Evolutionary conservation across 768 basidiomycete genomes (phyloP).

Genomic region (Symmetrospora coprosmae): DNA sequence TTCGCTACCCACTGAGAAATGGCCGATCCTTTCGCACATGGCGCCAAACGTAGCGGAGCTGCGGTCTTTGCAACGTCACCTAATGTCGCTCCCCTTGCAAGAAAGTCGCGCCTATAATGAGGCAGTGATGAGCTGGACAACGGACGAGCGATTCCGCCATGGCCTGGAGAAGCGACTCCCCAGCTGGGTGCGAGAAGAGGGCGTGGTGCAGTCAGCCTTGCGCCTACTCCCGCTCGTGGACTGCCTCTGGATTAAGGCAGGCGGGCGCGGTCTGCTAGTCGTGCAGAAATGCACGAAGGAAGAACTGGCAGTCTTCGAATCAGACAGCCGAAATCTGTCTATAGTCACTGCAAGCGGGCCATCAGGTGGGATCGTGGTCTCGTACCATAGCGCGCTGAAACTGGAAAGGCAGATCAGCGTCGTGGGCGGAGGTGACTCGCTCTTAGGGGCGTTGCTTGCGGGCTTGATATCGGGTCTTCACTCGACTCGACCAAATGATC

Average conservation of each 20-base stretch:
- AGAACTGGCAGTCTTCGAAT: too few relatives aligned
- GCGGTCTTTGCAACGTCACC: slow-evolving; percentile 40
- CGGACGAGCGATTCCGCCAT: too few relatives aligned
- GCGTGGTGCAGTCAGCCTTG: slow-evolving; percentile 65
- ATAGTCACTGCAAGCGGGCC: too few relatives aligned
- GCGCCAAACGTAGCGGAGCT: slow-evolving; percentile 82
- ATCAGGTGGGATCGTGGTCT: neutral
- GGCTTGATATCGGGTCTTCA: neutral
- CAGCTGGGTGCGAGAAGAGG: slow-evolving; percentile 46
- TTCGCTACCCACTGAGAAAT: neutral
- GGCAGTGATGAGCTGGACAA: too few relatives aligned
- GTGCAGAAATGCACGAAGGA: too few relatives aligned
- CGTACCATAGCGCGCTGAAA: neutral
- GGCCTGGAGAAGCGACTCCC: too few relatives aligned
- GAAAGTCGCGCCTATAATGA: too few relatives aligned
- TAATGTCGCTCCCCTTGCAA: too few relatives aligned
- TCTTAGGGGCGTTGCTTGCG: slow-evolving; percentile 2
- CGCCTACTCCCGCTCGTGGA: slow-evolving; percentile 72
- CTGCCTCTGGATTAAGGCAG: slow-evolving; percentile 72
- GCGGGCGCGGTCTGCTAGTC: slow-evolving; percentile 40
- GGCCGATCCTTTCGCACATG: slow-evolving; percentile 48
- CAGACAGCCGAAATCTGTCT: too few relatives aligned
- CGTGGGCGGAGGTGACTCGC: slow-evolving; percentile 12
- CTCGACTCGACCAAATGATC: too few relatives aligned
- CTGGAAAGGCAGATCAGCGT: neutral